phyloP scores from a whole-genome alignment of 164 flowering plant genomes.

The Dillenia turbinata region DNA sequence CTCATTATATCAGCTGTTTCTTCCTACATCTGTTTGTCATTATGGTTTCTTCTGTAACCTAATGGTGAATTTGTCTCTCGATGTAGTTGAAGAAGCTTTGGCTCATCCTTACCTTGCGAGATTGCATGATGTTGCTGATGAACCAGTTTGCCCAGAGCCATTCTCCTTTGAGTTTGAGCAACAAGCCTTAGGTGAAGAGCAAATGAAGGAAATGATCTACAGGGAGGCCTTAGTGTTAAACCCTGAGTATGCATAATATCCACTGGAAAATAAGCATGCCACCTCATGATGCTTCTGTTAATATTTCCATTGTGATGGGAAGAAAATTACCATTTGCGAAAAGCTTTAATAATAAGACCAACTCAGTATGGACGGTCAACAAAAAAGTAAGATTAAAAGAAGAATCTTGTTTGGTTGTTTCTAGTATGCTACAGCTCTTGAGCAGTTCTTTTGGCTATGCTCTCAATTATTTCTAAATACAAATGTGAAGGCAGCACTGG shows the following conservation, averaged over 20 bases:
- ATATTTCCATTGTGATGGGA: too few relatives aligned
- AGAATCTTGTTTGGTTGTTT: too few relatives aligned
- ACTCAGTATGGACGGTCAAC: too few relatives aligned
- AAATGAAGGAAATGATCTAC: constrained; percentile 91
- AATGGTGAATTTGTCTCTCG: constrained; percentile 8
- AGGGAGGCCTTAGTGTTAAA: constrained; percentile 70
- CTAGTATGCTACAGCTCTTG: too few relatives aligned
- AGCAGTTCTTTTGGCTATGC: too few relatives aligned
- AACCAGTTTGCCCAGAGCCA: constrained; percentile 69
- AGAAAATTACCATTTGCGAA: too few relatives aligned
- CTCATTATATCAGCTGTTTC: neutral
- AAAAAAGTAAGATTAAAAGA: too few relatives aligned
- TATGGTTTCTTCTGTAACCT: neutral
- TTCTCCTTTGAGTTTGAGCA: constrained; percentile 91
- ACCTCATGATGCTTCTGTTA: too few relatives aligned
- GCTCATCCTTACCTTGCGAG: constrained; percentile 90
- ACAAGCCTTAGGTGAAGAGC: constrained; percentile 66
- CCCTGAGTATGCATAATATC: constrained; percentile 50
- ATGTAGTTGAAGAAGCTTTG: constrained; percentile 85
- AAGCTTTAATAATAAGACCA: too few relatives aligned
- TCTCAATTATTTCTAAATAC: too few relatives aligned
- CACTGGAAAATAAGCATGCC: too few relatives aligned
- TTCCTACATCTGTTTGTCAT: neutral
- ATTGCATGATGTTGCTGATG: constrained; percentile 84
- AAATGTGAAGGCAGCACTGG: too few relatives aligned